These are phyloP conservation scores for Crucibulum laeve DNA, from an alignment of 768 basidiomycete species.

Conservation along the genomic window DNA sequence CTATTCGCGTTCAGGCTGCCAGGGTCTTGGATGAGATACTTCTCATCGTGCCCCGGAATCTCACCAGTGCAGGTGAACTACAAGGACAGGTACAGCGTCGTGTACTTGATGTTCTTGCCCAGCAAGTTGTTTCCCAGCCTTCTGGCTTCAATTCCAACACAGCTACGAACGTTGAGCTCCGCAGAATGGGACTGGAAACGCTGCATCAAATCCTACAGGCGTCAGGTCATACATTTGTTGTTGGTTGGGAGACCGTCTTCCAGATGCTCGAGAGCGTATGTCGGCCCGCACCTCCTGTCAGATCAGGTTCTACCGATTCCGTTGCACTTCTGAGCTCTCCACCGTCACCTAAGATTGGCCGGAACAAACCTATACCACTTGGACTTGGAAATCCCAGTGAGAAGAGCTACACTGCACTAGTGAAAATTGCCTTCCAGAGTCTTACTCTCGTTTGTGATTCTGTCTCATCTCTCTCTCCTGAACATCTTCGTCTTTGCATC, in stretches of 20 bases:
- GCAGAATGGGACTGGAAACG: slow-evolving; percentile 85
- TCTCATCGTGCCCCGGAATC: slow-evolving; percentile 68
- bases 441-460: slow-evolving; percentile 94
- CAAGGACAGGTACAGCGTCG: slow-evolving; percentile 74
- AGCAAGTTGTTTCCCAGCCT: slow-evolving; percentile 63
- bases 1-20: slow-evolving; percentile 86
- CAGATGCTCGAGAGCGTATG: slow-evolving; percentile 90
- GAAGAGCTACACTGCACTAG: slow-evolving; percentile 67
- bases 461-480: slow-evolving; percentile 72
- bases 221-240: slow-evolving; percentile 85
- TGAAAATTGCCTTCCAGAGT: slow-evolving; percentile 93
- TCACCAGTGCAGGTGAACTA: slow-evolving; percentile 53
- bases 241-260: slow-evolving; percentile 94
- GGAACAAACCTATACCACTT: slow-evolving; percentile 36
- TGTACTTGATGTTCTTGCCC: slow-evolving; percentile 79
- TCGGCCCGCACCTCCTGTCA: slow-evolving; percentile 28
- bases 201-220: slow-evolving; percentile 88
- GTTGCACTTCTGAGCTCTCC: slow-evolving; percentile 31
- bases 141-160: slow-evolving; percentile 26
- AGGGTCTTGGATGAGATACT: slow-evolving; percentile 84
- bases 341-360: slow-evolving; percentile 27
- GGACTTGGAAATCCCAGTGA: slow-evolving; percentile 58
- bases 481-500: slow-evolving; percentile 86
- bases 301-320: slow-evolving; percentile 36
- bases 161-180: slow-evolving; percentile 64